Evolutionary conservation across 2,329 filamentous ascomycete species (phyloP).

Genomic region (Sarocladium kiliense): DNA sequence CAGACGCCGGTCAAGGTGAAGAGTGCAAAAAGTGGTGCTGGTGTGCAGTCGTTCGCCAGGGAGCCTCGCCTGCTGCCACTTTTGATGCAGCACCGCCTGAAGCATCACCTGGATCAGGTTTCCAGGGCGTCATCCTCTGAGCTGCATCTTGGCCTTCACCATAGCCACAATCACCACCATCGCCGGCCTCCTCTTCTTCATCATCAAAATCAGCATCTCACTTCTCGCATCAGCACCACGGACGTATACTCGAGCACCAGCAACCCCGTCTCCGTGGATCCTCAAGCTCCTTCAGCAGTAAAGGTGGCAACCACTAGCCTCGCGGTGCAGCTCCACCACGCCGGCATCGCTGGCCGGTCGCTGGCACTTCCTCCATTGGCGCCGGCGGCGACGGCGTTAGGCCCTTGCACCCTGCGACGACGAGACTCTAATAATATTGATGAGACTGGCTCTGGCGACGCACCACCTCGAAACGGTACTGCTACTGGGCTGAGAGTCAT

Average conservation of each 20-base stretch:
- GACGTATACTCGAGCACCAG: background rate
- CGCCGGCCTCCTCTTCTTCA: background rate
- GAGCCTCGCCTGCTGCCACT: constrained; percentile 7
- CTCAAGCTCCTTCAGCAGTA: background rate
- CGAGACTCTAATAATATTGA: background rate
- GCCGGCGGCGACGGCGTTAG: background rate
- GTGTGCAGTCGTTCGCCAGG: background rate
- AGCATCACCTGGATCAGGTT: background rate
- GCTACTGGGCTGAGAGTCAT: no score
- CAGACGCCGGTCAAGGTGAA: background rate
- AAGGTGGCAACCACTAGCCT: constrained; percentile 5
- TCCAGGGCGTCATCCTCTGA: background rate
- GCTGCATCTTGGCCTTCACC: background rate
- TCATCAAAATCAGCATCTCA: background rate
- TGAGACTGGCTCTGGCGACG: no score
- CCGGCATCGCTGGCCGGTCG: constrained; percentile 8
- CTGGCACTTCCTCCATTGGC: constrained; percentile 3
- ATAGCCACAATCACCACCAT: background rate
- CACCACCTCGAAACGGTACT: no score
- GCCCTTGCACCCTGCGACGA: background rate
- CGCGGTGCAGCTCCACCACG: constrained; percentile 6
- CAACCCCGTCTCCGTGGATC: background rate
- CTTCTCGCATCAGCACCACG: no score
- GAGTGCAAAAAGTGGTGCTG: background rate
- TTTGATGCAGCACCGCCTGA: background rate